These are phyloP conservation scores for Phytophthora hybrid DNA, from an alignment of 352 stramenopile genomes.

Conservation along the genomic window DNA sequence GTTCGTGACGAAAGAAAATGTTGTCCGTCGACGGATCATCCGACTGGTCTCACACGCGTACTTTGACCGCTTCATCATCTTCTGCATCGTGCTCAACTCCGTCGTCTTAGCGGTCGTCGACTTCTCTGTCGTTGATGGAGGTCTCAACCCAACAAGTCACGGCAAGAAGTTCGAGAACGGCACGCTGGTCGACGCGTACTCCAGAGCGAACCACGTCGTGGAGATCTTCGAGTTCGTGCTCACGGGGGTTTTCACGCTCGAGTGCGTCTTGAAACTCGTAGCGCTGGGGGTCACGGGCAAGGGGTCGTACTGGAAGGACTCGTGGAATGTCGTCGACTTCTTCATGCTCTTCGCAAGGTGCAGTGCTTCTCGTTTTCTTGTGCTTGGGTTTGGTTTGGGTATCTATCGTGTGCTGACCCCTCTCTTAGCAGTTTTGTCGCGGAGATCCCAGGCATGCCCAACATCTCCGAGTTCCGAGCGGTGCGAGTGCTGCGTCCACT, in stretches of 20 bases:
- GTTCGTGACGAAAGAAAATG: conserved; percentile 47
- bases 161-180: conserved; percentile 49
- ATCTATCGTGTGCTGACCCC: neutral
- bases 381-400: too few species aligned
- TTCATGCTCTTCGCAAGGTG: conserved; percentile 87
- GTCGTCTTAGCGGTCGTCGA: conserved; percentile 80
- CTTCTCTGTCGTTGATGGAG: conserved; percentile 66
- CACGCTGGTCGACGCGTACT: conserved; percentile 43
- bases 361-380: neutral
- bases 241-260: conserved; percentile 83
- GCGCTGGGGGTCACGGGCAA: conserved; percentile 74
- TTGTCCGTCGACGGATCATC: conserved; percentile 47
- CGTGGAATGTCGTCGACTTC: conserved; percentile 93
- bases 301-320: conserved; percentile 78
- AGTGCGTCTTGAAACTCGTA: conserved; percentile 90
- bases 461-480: conserved; percentile 76
- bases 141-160: conserved; percentile 58
- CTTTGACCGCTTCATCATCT: conserved; percentile 85
- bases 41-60: conserved; percentile 47
- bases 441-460: conserved; percentile 54
- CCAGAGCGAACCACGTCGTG: conserved; percentile 59
- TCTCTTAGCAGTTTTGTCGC: conserved; percentile 38
- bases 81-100: conserved; percentile 82
- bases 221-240: conserved; percentile 75
- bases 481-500: conserved; percentile 87